Base-by-base conservation (phyloP, 83 land plant species). In the Thuja plicata region DNA sequence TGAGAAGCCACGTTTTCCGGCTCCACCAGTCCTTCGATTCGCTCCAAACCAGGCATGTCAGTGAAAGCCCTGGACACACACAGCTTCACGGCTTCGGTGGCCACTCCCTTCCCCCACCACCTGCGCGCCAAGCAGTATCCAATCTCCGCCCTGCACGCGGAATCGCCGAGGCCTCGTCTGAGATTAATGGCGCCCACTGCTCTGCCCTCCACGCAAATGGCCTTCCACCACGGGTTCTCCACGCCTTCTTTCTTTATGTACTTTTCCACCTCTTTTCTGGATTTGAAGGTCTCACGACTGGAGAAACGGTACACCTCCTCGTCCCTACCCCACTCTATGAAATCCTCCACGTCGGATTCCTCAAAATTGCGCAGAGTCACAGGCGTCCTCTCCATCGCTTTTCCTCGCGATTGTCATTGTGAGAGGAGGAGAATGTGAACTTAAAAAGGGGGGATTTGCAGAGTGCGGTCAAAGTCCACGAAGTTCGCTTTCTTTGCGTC, bases 81-180 rank as follows among this genome's bases (percentile, higher is more conserved):
- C 90, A 88, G 17, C 87, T 91, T 91, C 83, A 93, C 94, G 5
- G 97, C 97, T 48, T 66, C 71, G 5, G 96, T 90, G 34, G 92
- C 91, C 3, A 94, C 84, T 43, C 96, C 96, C 50, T 81, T 84
- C 15, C 94, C 94, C 97, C 97, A 96, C 74, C 90, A 89, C 54
- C 77, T 86, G 37, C 30, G 40, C 1, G 91, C 95, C 85, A 93
- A 19, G 12, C 85, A 89, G 77, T 93, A 96, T 8, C 96, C 96
- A 11, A 95, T 54, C 62, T 86, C 91, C 1, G 86, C 97, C 57
- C 90, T 86, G 71, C 88, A 43, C 85, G 54, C 50, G n/a, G 57
- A 48, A 3, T 46, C 85, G 66, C 10, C 38, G 9, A 43, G 38
- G 76, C 40, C 80, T 11, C 85, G 81, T 0, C n/a, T 41, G 32